A percentile compares a stretch with the other conserved stretches of the same genome.
Evolutionary conservation across 768 basidiomycete species (phyloP).

Genomic region (Pleurotus citrinopileatus): DNA sequence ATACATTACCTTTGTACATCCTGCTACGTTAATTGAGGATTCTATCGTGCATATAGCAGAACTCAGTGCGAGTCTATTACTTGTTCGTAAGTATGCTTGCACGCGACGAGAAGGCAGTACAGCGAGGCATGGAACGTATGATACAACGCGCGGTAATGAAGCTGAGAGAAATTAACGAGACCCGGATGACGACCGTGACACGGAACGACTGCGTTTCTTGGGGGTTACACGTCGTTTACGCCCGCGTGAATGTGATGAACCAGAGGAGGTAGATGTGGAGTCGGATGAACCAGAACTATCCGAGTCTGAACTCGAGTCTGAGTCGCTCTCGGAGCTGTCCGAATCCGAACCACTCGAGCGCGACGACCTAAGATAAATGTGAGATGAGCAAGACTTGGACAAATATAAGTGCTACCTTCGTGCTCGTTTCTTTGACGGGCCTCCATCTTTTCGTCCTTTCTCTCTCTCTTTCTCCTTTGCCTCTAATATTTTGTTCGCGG

Average conservation of each 20-base stretch:
- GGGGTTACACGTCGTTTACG: conserved; percentile 37
- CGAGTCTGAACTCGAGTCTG: conserved; percentile 39
- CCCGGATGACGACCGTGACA: conserved; percentile 8
- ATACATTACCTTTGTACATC: background rate
- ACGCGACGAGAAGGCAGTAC: too few species aligned
- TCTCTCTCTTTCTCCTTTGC: conserved; percentile 76
- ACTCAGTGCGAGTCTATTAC: too few species aligned
- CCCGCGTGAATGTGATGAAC: conserved; percentile 38
- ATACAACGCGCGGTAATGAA: background rate
- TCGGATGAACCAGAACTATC: conserved; percentile 22
- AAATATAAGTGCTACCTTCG: conserved; percentile 27
- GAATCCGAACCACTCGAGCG: conserved; percentile 19
- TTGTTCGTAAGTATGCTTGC: too few species aligned
- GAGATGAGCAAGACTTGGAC: background rate
- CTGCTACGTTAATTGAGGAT: background rate
- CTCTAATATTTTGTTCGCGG: conserved; percentile 83
- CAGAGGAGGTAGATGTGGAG: conserved; percentile 39
- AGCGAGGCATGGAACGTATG: too few species aligned
- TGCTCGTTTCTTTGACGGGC: conserved; percentile 36
- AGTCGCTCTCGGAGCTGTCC: conserved; percentile 41
- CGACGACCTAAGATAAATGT: background rate
- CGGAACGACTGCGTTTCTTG: conserved; percentile 11
- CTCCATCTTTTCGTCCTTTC: conserved; percentile 33
- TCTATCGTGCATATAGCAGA: background rate
- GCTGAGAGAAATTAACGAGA: background rate